A percentile compares a stretch with the other conserved stretches of the same genome.
These are phyloP conservation scores for Capsicum pubescens DNA, from an alignment of 257 asterid genomes.

Conservation along the genomic window DNA sequence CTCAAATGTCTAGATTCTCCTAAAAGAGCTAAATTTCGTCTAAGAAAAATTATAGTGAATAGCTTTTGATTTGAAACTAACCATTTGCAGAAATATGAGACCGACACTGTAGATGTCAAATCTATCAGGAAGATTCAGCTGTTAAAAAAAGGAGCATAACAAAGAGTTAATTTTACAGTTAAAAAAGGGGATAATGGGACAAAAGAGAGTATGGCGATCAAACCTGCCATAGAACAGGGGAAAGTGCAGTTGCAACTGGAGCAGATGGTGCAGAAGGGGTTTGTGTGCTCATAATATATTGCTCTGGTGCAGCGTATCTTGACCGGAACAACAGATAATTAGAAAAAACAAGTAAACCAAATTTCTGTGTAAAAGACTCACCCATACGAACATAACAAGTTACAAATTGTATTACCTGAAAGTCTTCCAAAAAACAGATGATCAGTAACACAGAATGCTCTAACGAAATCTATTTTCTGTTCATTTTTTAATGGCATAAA, in stretches of 20 bases:
- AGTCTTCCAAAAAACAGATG: conserved; percentile 3
- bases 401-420: conserved; percentile 10
- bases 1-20: conserved; percentile 19
- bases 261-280: conserved; percentile 98
- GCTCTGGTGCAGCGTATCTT: conserved; percentile 99
- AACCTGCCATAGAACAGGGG: conserved; percentile 99
- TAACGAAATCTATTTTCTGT: not conserved
- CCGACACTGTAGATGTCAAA: conserved; percentile 91
- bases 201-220: conserved; percentile 12
- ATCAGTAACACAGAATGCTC: conserved; percentile 17
- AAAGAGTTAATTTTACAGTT: not conserved
- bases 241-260: conserved; percentile 94
- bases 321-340: not conserved
- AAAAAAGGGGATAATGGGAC: not conserved
- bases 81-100: conserved; percentile 92
- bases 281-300: conserved; percentile 97
- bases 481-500: not conserved
- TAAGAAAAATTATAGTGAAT: not conserved
- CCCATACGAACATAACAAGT: not conserved
- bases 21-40: not conserved
- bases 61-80: conserved; percentile 38
- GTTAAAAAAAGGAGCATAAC: conserved; percentile 35
- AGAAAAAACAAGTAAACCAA: conserved; percentile 5
- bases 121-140: conserved; percentile 94
- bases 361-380: not conserved